Evolutionary conservation across 495 filamentous ascomycete genomes (phyloP).

Genomic region (Barbatosphaeria neglecta): DNA sequence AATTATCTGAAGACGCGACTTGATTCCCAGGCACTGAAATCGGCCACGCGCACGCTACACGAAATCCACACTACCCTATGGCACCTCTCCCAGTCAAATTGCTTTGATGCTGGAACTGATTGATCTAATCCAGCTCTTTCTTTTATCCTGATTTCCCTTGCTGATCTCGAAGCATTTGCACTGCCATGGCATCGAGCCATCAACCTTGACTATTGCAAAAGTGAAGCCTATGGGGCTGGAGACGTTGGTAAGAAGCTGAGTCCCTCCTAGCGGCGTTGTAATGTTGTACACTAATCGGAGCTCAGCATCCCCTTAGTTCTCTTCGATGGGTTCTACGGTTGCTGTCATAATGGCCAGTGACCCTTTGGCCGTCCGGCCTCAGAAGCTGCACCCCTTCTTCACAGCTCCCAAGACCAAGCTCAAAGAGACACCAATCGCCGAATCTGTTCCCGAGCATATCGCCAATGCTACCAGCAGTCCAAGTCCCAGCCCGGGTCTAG

Average conservation of each 20-base stretch:
- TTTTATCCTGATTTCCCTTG: neutral
- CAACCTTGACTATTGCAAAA: neutral
- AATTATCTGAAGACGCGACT: neutral
- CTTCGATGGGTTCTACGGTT: conserved; percentile 4
- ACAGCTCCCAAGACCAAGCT: conserved; percentile 8
- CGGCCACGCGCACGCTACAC: too few relatives aligned
- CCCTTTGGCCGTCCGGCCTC: conserved; percentile 5
- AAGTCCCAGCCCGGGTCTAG: neutral
- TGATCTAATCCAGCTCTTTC: neutral
- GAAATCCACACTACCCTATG: too few relatives aligned
- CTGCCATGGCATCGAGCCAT: neutral
- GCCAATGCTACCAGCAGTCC: neutral
- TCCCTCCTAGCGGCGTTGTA: neutral
- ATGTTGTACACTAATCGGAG: neutral
- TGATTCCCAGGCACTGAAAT: too few relatives aligned
- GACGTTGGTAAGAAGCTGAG: neutral
- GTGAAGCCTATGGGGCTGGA: neutral
- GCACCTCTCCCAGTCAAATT: too few relatives aligned
- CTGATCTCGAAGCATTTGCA: neutral
- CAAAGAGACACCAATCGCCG: neutral
- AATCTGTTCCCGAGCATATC: neutral
- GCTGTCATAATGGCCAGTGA: conserved; percentile 8
- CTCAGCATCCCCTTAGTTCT: neutral
- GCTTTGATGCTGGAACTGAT: too few relatives aligned
- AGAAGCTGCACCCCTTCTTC: conserved; percentile 33